These are phyloP conservation scores for Didymella keratinophila DNA, from an alignment of 2,329 filamentous ascomycete species.

Conservation along the genomic window DNA sequence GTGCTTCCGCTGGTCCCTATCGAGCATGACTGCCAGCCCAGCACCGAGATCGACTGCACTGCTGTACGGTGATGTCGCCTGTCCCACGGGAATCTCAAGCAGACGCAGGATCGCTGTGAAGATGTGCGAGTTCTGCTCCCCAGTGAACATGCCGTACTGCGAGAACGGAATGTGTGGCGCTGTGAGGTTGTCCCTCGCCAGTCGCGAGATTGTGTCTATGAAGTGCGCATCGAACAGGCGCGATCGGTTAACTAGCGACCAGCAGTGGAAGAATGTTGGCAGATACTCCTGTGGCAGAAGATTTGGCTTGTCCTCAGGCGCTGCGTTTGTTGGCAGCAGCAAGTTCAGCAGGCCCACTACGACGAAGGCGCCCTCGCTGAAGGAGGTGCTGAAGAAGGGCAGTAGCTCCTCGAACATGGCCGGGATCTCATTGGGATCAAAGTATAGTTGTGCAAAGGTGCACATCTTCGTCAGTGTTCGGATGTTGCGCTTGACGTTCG, in stretches of 20 bases:
- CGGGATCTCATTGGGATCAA: slow-evolving; percentile 85
- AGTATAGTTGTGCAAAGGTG: slow-evolving; percentile 88
- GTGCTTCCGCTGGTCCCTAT: slow-evolving; percentile 92
- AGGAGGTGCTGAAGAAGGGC: slow-evolving; percentile 85
- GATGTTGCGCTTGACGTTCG: slow-evolving; percentile 70
- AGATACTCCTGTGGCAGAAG: slow-evolving; percentile 89
- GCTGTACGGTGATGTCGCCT: slow-evolving; percentile 92
- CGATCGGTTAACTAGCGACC: slow-evolving; percentile 91
- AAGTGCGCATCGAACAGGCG: slow-evolving; percentile 86
- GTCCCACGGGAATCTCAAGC: slow-evolving; percentile 94
- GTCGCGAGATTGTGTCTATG: slow-evolving; percentile 86
- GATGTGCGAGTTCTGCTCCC: slow-evolving; percentile 88
- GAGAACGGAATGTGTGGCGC: slow-evolving; percentile 80
- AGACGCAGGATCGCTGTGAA: slow-evolving; percentile 90
- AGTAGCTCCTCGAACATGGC: slow-evolving; percentile 66
- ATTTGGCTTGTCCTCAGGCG: slow-evolving; percentile 73
- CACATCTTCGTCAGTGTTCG: slow-evolving; percentile 86
- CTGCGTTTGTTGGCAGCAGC: slow-evolving; percentile 83
- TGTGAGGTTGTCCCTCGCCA: slow-evolving; percentile 82
- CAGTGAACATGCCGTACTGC: slow-evolving; percentile 88
- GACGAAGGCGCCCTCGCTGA: slow-evolving; percentile 89
- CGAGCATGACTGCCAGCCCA: slow-evolving; percentile 84
- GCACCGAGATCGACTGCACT: slow-evolving; percentile 79
- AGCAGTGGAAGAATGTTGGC: slow-evolving; percentile 94
- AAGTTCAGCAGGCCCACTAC: slow-evolving; percentile 88